Conservation (phyloP, 2,329 filamentous ascomycete genomes). For the Colletotrichum cereale region DNA sequence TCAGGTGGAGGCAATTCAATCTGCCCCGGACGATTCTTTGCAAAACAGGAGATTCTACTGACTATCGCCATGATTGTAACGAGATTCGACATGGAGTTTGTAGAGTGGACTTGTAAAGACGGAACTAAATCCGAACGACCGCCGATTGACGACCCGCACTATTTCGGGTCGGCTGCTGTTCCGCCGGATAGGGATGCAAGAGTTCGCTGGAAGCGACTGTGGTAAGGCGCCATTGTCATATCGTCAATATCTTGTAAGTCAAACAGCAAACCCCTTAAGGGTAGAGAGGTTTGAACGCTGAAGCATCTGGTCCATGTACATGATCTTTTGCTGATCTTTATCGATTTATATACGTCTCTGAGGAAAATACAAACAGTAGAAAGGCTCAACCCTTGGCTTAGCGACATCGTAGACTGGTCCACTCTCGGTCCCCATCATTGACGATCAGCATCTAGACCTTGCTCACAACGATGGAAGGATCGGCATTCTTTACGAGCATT, state of each 20-base stretch:
- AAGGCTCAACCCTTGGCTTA: neutral
- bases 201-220: constrained; percentile 27
- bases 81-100: constrained; percentile 50
- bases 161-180: constrained; percentile 34
- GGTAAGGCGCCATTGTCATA: neutral
- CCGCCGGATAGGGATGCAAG: constrained; percentile 38
- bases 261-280: neutral
- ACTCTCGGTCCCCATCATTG: too few species aligned
- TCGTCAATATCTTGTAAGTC: neutral
- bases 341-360: neutral
- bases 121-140: constrained; percentile 19
- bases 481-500: constrained; percentile 55
- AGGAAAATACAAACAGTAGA: neutral
- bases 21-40: constrained; percentile 56
- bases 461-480: constrained; percentile 41
- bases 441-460: neutral
- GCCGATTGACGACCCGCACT: constrained; percentile 29
- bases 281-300: too few species aligned
- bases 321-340: neutral
- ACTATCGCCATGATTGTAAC: constrained; percentile 48
- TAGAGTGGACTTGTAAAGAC: constrained; percentile 35
- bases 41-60: constrained; percentile 55
- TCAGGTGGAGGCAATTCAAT: constrained; percentile 50
- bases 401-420: neutral
- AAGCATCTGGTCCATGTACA: too few species aligned